Percentiles rank a stretch among this genome's conserved stretches.
phyloP scores from a whole-genome alignment of 352 stramenopile genomes.

The Pythium dissimile region DNA sequence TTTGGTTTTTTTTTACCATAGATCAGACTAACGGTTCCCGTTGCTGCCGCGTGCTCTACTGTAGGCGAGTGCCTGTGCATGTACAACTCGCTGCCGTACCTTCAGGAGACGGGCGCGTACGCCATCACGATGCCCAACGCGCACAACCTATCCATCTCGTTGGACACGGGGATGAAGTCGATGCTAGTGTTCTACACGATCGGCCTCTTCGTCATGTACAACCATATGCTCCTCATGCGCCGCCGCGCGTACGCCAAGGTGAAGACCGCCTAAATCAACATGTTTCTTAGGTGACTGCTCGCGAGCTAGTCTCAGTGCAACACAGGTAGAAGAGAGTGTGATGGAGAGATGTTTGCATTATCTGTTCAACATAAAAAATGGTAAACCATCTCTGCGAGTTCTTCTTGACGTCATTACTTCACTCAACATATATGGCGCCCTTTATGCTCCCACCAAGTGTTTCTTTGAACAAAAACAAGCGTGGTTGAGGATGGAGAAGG shows the following conservation, averaged over 20 bases:
- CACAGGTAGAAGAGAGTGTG: no score
- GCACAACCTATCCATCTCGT: constrained; percentile 73
- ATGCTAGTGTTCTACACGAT: constrained; percentile 70
- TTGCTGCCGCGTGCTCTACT: neutral
- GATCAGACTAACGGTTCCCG: neutral
- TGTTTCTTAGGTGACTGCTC: no score
- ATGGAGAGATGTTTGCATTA: no score
- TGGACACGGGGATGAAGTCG: constrained; percentile 64
- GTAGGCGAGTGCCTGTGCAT: constrained; percentile 71
- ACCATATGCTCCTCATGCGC: constrained; percentile 79
- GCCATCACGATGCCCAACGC: constrained; percentile 71
- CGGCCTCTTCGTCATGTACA: constrained; percentile 77
- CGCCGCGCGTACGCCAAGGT: constrained; percentile 78
- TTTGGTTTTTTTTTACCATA: neutral
- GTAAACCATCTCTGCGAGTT: no score
- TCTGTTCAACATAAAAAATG: no score
- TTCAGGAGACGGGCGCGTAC: constrained; percentile 52
- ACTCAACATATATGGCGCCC: neutral
- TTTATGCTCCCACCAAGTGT: neutral
- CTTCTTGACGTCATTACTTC: no score
- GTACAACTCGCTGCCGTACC: constrained; percentile 52
- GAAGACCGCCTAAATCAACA: constrained; percentile 35
- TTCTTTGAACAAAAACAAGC: neutral
- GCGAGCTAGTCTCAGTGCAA: no score
- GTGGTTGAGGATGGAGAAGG: neutral